Evolutionary conservation across 352 stramenopile genomes (phyloP), one percentile per base, ranked within the genome.

Genomic region (Halophytophthora polymorphica): DNA sequence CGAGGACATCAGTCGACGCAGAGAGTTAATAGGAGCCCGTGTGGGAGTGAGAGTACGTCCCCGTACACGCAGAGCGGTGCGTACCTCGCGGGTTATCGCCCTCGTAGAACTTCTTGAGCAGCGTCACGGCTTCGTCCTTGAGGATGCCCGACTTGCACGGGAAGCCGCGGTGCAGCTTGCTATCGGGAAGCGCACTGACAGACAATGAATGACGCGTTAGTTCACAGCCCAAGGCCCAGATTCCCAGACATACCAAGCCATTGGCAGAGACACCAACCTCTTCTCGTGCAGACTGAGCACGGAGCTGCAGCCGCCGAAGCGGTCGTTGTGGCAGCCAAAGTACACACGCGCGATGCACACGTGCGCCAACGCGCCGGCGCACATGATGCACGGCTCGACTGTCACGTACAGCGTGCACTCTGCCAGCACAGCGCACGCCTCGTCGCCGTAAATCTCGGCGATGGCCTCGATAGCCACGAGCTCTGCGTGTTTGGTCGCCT

Each of bases 301-400:
- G 10, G 91, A 97, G 41, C 91, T 83, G 65, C 86, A 96, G 28
- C 92, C 92, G 45, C 92, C 92, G 64, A 98, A 98, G 46, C 85
- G 86, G 50, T 97, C 87, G 52, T 98, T 98, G 53, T 88, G 75
- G 60, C 87, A 96, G 15, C 91, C 91, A 73, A 96, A 98, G 33
- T 88, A 83, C 41, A 95, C 89, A 6, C 53, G 58, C 36, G 72
- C 53, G 39, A 98, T 87, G 37, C 56, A 73, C 12, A 96, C 61
- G 42, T 88, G 71, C 13, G 76, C 71, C 15, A 98, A 65, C n/a
- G 90, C 91, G 23, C 71, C 74, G 2, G 92, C 90, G 41, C 92
- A 98, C 92, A 98, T 98, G 54, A 98, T 97, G 61, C 92, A 98
- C 5, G 92, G 92, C 68, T 98, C 92, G 33, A 88, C 96, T 8